Evolutionary conservation across 2,329 filamentous ascomycete genomes (phyloP).

Genomic region (Epichloe aotearoae): DNA sequence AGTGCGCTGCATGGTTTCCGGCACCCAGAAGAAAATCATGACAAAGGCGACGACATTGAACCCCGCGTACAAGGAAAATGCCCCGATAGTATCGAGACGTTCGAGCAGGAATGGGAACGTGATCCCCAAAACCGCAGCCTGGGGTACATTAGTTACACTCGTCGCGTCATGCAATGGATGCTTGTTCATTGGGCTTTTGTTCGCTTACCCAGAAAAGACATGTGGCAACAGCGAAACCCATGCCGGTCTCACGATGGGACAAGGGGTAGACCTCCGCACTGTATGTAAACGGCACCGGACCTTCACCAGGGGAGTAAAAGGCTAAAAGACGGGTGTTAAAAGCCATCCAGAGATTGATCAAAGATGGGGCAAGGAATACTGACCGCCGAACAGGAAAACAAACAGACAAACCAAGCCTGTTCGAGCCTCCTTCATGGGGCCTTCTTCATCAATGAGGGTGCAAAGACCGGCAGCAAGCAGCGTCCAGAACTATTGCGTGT

Average conservation of each 20-base stretch:
- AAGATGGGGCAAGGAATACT: not conserved
- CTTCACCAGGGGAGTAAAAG: constrained; percentile 53
- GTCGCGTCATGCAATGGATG: not conserved
- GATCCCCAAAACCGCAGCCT: constrained; percentile 33
- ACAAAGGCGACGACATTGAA: constrained; percentile 40
- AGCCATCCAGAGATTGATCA: too few species aligned
- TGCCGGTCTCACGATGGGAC: constrained; percentile 49
- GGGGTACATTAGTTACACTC: not conserved
- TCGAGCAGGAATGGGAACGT: constrained; percentile 37
- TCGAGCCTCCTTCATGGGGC: constrained; percentile 23
- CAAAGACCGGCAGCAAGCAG: constrained; percentile 31
- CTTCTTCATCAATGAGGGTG: constrained; percentile 20
- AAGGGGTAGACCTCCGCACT: constrained; percentile 49
- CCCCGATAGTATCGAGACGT: constrained; percentile 20
- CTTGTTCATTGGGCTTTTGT: not conserved
- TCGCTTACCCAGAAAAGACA: constrained; percentile 35
- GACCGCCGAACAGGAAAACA: constrained; percentile 47
- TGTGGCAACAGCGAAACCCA: constrained; percentile 49
- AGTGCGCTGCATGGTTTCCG: constrained; percentile 42
- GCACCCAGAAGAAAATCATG: constrained; percentile 36
- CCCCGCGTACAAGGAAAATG: constrained; percentile 38
- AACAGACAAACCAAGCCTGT: constrained; percentile 46
- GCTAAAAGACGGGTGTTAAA: constrained; percentile 13
- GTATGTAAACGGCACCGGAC: constrained; percentile 49
- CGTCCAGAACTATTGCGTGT: constrained; percentile 30